Evolutionary conservation across 176 grass and related monocot species (phyloP).

Genomic region (Dactylis glomerata): DNA sequence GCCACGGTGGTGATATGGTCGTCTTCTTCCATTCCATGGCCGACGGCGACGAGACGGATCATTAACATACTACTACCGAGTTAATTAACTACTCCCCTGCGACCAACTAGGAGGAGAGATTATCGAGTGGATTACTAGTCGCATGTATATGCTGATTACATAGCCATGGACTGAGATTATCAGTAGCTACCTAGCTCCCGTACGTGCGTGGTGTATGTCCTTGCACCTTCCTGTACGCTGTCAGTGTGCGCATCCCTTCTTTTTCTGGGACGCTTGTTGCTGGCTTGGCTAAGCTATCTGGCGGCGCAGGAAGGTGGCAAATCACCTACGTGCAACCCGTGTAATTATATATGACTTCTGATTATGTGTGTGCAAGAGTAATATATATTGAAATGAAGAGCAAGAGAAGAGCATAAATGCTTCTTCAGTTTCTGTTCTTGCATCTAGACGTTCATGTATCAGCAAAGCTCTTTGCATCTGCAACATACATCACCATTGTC

Average conservation of each 20-base stretch:
- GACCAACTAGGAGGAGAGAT: neutral
- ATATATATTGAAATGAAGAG: neutral
- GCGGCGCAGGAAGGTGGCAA: neutral
- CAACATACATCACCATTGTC: neutral
- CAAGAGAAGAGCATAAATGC: neutral
- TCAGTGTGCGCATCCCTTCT: constrained; percentile 1
- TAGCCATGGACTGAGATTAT: neutral
- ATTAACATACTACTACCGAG: neutral
- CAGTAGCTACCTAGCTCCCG: neutral
- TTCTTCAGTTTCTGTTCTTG: neutral
- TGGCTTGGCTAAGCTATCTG: neutral
- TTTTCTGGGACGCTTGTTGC: constrained; percentile 26
- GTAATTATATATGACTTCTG: constrained; percentile 25
- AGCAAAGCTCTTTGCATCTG: neutral
- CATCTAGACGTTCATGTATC: too few species aligned
- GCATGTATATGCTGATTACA: neutral
- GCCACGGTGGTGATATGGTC: constrained; percentile 29
- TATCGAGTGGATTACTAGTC: neutral
- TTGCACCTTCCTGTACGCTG: neutral
- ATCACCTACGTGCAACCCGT: neutral
- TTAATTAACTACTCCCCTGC: neutral
- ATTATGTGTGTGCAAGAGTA: neutral
- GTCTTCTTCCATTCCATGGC: too few species aligned
- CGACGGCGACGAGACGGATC: neutral
- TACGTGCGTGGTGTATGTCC: neutral